Evolutionary conservation across 2,329 filamentous ascomycete genomes (phyloP).

Genomic region (Fusarium paranaense): DNA sequence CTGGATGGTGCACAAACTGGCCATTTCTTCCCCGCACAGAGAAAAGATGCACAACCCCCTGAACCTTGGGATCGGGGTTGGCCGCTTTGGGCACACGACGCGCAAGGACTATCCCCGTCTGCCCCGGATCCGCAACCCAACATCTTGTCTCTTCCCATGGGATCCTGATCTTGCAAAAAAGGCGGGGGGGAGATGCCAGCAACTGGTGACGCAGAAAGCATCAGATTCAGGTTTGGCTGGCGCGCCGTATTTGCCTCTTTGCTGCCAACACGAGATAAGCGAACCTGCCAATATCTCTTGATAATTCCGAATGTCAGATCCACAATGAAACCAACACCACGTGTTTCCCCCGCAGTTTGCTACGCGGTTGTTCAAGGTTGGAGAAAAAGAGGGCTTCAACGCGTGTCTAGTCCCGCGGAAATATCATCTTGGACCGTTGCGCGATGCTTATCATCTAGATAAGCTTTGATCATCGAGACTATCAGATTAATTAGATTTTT

Average conservation of each 20-base stretch:
- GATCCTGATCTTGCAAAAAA: not conserved
- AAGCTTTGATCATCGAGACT: not conserved
- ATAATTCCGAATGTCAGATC: not conserved
- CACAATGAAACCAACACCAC: not conserved
- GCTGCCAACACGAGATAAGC: not conserved
- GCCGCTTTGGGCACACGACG: not conserved
- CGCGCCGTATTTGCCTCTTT: not conserved
- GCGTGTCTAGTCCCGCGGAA: not conserved
- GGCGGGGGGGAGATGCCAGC: not conserved
- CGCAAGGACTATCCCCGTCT: not conserved
- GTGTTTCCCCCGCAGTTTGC: not conserved
- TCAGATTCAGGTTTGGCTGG: not conserved
- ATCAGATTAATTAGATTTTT: not conserved
- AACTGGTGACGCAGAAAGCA: not conserved
- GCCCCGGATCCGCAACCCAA: constrained; percentile 5
- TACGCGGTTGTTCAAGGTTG: not conserved
- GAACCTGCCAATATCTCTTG: not conserved
- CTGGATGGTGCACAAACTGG: not conserved
- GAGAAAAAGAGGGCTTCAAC: not conserved
- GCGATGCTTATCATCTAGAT: not conserved
- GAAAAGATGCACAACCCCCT: not conserved
- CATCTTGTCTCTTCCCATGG: not conserved
- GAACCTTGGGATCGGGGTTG: not conserved
- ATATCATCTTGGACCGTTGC: not conserved
- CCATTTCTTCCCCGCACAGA: constrained; percentile 5